phyloP scores from a whole-genome alignment of 1,139 yeast species.

The Saccharomyces hybrid region DNA sequence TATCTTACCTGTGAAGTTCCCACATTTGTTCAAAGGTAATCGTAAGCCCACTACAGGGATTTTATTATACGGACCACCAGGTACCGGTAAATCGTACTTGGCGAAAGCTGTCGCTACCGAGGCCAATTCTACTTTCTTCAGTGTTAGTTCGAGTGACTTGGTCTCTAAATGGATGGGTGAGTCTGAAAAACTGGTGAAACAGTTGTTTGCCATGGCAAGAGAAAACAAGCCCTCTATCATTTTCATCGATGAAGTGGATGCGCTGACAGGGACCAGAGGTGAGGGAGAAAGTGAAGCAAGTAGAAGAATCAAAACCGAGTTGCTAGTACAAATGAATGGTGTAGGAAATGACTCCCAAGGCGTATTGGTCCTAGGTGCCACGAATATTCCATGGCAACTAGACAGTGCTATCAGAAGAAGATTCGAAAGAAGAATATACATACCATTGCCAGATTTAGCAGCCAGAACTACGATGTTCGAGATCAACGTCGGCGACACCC shows the following conservation, averaged over 20 bases:
- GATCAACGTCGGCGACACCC: conserved; percentile 83
- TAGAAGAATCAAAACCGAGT: conserved; percentile 90
- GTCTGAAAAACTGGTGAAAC: conserved; percentile 89
- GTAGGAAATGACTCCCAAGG: conserved; percentile 94
- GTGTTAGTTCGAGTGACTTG: conserved; percentile 88
- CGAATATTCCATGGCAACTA: conserved; percentile 97
- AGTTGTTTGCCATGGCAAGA: conserved; percentile 89
- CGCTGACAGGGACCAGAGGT: conserved; percentile 95
- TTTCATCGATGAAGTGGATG: conserved; percentile 96
- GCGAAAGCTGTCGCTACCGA: conserved; percentile 99
- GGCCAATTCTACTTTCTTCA: conserved; percentile 91
- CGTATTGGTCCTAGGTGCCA: conserved; percentile 92
- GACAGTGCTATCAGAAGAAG: conserved; percentile 97
- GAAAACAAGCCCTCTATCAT: conserved; percentile 92
- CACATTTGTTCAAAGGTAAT: conserved; percentile 88
- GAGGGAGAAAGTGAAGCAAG: conserved; percentile 97
- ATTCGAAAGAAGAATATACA: conserved; percentile 90
- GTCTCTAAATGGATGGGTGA: conserved; percentile 99
- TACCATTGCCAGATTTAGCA: conserved; percentile 85
- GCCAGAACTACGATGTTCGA: conserved; percentile 93
- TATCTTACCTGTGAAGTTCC: conserved; percentile 87
- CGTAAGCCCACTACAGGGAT: conserved; percentile 92
- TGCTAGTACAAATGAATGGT: conserved; percentile 97
- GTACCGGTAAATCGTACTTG: conserved; percentile 93
- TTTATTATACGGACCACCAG: conserved; percentile 93